Evolutionary conservation across 345 rosid species (phyloP), one percentile per base, ranked within the genome.

Genomic region (Luvunga scandens): DNA sequence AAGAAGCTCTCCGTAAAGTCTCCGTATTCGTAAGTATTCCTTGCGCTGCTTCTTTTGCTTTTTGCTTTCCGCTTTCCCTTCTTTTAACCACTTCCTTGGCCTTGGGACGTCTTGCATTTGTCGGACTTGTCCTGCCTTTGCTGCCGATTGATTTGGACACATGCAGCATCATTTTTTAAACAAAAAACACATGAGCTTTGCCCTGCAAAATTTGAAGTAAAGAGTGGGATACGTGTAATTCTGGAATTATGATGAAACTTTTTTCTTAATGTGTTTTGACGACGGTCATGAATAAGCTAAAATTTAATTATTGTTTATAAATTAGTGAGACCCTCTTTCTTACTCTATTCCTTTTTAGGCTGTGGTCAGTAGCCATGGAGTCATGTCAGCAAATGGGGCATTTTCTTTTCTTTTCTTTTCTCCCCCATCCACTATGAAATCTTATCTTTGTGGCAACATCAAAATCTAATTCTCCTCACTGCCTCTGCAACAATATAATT

Each of bases 51-150:
- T 71, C 14, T 28, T 53, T 13, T 12, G 16, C 14, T 22, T 75
- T 72, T 75, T 63, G n/a, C n/a, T 22, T 74, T 71, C 62, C 39
- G 39, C 77, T 74, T 75, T 75, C 61, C 63, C 61, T 75, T 75
- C 77, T 61, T 75, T 63, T 39, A 63, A 61, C 19, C 3, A 19
- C 30, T 45, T 63, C 28, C 21, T n/a, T n/a, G n/a, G n/a, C 9
- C 25, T 38, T 72, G 30, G 14, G 50, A 34, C 66, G n/a, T 10
- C 9, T 36, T 8, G 18, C 8, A 28, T 16, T 2, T 28, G 33
- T 16, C 2, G 72, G 21, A 2, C 30, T 12, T 45, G 6, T 27
- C 34, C 14, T 13, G 42, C 38, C 6, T 31, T 19, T 33, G 45
- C 45, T 66, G 3, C 2, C 5, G 28, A 48, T 34, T 69, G 60